These are phyloP conservation scores for Xylaria sp. DNA, from an alignment of 2,329 filamentous ascomycete genomes.

Conservation along the genomic window DNA sequence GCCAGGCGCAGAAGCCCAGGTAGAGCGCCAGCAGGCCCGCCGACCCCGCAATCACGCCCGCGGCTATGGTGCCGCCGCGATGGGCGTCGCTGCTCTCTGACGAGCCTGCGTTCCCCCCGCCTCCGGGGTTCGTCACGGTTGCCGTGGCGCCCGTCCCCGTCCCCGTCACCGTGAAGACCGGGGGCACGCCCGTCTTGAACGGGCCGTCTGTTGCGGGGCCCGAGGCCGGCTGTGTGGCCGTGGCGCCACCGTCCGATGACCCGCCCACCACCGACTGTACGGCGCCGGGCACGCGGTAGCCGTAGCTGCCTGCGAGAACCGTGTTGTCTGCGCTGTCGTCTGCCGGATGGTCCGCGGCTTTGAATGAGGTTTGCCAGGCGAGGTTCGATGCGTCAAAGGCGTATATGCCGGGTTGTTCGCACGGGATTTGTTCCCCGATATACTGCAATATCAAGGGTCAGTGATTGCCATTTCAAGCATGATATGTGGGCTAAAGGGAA, in stretches of 20 bases:
- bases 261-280: conserved; percentile 73
- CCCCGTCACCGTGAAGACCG: conserved; percentile 73
- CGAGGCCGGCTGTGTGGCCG: conserved; percentile 70
- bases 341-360: conserved; percentile 61
- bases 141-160: conserved; percentile 65
- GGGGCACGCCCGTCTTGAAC: conserved; percentile 74
- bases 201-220: conserved; percentile 73
- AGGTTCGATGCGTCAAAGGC: conserved; percentile 76
- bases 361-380: conserved; percentile 71
- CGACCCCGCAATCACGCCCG: conserved; percentile 70
- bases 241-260: conserved; percentile 69
- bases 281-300: conserved; percentile 71
- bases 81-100: conserved; percentile 6
- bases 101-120: conserved; percentile 56
- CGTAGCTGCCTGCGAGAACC: conserved; percentile 67
- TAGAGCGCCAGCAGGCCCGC: conserved; percentile 70
- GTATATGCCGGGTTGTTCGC: conserved; percentile 76
- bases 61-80: conserved; percentile 55
- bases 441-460: conserved; percentile 53
- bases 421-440: conserved; percentile 67
- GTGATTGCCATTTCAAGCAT: background rate
- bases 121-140: conserved; percentile 53
- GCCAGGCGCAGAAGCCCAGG: conserved; percentile 76
- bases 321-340: conserved; percentile 61
- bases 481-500: background rate